Evolutionary conservation across 2,329 filamentous ascomycete species (phyloP).

Genomic region (Diaporthe capsici): DNA sequence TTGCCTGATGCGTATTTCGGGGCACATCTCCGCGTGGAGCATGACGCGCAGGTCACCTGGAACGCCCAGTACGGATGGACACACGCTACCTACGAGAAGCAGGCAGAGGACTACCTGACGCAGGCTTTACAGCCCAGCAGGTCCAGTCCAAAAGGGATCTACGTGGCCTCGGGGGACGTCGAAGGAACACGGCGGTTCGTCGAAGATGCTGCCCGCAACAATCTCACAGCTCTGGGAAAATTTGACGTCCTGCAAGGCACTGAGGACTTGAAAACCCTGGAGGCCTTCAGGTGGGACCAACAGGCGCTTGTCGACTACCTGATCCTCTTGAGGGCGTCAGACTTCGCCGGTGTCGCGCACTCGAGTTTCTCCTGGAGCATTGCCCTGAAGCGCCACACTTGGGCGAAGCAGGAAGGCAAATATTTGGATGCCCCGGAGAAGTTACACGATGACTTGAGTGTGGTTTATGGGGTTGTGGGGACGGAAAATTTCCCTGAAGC

Average conservation of each 20-base stretch:
- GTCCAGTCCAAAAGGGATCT: conserved; percentile 22
- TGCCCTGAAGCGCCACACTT: conserved; percentile 31
- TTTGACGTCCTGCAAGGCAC: conserved; percentile 14
- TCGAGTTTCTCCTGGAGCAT: conserved; percentile 38
- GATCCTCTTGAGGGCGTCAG: conserved; percentile 28
- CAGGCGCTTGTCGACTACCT: conserved; percentile 36
- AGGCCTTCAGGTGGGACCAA: conserved; percentile 26
- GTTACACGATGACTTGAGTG: conserved; percentile 25
- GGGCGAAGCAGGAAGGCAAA: neutral
- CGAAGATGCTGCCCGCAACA: conserved; percentile 19
- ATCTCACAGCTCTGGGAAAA: conserved; percentile 19
- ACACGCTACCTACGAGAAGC: conserved; percentile 30
- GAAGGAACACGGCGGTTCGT: conserved; percentile 29
- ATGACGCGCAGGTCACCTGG: conserved; percentile 27
- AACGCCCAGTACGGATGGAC: conserved; percentile 13
- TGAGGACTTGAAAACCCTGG: neutral
- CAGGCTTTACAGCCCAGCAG: conserved; percentile 8
- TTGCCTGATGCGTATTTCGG: conserved; percentile 31
- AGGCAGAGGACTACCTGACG: conserved; percentile 27
- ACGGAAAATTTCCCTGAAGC: conserved; percentile 11
- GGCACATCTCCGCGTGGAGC: conserved; percentile 28
- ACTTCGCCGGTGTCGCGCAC: conserved; percentile 34
- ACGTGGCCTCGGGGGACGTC: conserved; percentile 32
- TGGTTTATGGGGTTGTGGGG: conserved; percentile 29
- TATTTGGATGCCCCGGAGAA: conserved; percentile 32